Evolutionary conservation across 2,329 filamentous ascomycete genomes (phyloP).

Genomic region (Ophiostoma ips): DNA sequence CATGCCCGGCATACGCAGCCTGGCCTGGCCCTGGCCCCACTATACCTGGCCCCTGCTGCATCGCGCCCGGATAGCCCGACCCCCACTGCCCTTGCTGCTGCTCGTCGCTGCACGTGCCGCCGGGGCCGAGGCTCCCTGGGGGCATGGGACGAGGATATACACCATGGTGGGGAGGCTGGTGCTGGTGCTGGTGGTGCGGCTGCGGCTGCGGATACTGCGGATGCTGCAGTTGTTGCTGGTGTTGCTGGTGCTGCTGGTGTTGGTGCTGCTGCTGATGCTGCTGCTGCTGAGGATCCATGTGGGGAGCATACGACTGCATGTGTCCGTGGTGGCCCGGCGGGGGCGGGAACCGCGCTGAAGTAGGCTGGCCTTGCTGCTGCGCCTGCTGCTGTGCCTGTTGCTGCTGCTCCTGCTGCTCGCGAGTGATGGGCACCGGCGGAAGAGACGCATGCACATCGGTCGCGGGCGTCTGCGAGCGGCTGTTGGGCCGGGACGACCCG

Average conservation of each 20-base stretch:
- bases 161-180: neutral
- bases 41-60: neutral
- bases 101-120: no score
- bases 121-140: no score
- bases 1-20: no score
- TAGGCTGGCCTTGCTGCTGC: no score
- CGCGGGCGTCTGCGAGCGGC: neutral
- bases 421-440: neutral
- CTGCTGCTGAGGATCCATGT: neutral
- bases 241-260: neutral
- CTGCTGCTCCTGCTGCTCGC: conserved; percentile 1
- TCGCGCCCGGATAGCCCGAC: no score
- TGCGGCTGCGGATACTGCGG: neutral
- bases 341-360: neutral
- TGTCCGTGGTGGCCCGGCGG: neutral
- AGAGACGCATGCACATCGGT: neutral
- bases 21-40: no score
- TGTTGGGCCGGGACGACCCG: neutral
- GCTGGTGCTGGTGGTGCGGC: neutral
- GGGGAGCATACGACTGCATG: no score
- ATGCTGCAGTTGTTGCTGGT: neutral
- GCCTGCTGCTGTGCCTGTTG: neutral
- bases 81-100: no score
- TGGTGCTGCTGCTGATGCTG: neutral
- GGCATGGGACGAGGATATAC: neutral